phyloP scores from a whole-genome alignment of 1,139 yeast genomes.

The Suhomyces guaymorum region DNA sequence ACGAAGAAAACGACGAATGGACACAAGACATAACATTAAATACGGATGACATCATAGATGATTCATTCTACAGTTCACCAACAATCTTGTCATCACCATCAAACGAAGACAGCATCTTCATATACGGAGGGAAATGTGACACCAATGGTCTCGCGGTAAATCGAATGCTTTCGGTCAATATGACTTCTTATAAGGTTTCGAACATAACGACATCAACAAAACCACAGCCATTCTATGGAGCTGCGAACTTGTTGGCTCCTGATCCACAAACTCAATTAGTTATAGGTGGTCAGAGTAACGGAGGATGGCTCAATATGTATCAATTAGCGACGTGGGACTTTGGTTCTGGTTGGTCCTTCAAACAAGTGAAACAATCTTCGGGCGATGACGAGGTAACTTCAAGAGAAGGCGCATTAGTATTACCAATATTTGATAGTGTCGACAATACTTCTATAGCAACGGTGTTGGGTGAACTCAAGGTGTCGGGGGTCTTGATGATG shows the following conservation, averaged over 20 bases:
- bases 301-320: conserved; percentile 61
- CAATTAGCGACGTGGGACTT: conserved; percentile 64
- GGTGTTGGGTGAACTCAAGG: conserved; percentile 24
- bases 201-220: conserved; percentile 46
- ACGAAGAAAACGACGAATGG: conserved; percentile 27
- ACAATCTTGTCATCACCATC: conserved; percentile 39
- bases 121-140: conserved; percentile 49
- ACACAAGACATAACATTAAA: conserved; percentile 18
- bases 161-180: conserved; percentile 38
- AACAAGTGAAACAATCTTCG: conserved; percentile 25
- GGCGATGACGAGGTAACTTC: conserved; percentile 40
- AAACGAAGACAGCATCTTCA: conserved; percentile 36
- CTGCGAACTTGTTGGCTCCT: conserved; percentile 46
- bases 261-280: conserved; percentile 39
- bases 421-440: conserved; percentile 44
- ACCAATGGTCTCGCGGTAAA: conserved; percentile 27
- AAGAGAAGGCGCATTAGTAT: conserved; percentile 45
- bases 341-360: conserved; percentile 59
- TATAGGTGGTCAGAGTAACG: conserved; percentile 55
- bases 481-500: conserved; percentile 33
- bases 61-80: conserved; percentile 33
- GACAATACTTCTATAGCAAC: conserved; percentile 19
- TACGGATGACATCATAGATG: conserved; percentile 29
- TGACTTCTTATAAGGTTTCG: conserved; percentile 23
- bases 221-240: conserved; percentile 53